Conservation (phyloP, 2,329 filamentous ascomycete genomes). For the Fusarium pilosicola region DNA sequence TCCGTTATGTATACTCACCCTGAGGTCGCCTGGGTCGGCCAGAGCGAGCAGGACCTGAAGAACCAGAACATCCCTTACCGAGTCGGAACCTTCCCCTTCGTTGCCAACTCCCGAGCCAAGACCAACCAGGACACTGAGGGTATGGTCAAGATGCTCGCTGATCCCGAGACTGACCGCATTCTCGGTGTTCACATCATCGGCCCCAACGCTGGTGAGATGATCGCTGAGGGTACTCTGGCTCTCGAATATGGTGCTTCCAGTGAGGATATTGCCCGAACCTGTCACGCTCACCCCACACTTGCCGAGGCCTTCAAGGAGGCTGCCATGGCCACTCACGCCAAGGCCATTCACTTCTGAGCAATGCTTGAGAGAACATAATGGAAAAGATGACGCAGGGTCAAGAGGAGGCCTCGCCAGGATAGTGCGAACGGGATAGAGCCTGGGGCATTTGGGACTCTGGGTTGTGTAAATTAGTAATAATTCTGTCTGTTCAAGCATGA, state of each 20-base stretch:
- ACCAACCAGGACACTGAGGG: constrained; percentile 97
- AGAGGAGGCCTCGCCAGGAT: constrained; percentile 35
- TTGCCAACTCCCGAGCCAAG: constrained; percentile 98
- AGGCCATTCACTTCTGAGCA: constrained; percentile 91
- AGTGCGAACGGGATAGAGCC: constrained; percentile 38
- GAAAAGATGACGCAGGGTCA: constrained; percentile 34
- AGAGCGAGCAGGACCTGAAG: constrained; percentile 97
- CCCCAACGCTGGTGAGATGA: constrained; percentile 97
- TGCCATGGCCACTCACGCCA: constrained; percentile 95
- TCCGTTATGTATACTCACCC: constrained; percentile 99
- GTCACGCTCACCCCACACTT: constrained; percentile 95
- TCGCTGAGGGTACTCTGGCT: constrained; percentile 94
- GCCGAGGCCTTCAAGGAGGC: constrained; percentile 99
- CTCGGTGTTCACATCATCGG: constrained; percentile 97
- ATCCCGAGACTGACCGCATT: constrained; percentile 95
- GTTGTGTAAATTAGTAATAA: constrained; percentile 48
- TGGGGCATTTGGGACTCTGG: constrained; percentile 39
- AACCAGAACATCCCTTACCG: constrained; percentile 90
- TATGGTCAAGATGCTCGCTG: constrained; percentile 95
- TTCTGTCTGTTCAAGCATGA: constrained; percentile 45
- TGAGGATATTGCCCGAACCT: constrained; percentile 94
- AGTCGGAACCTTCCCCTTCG: constrained; percentile 94
- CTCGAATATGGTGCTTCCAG: constrained; percentile 96
- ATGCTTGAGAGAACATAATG: constrained; percentile 19
- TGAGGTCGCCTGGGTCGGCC: constrained; percentile 98